Conservation (phyloP, 2,329 filamentous ascomycete species). For the Periglandula ipomoeae region DNA sequence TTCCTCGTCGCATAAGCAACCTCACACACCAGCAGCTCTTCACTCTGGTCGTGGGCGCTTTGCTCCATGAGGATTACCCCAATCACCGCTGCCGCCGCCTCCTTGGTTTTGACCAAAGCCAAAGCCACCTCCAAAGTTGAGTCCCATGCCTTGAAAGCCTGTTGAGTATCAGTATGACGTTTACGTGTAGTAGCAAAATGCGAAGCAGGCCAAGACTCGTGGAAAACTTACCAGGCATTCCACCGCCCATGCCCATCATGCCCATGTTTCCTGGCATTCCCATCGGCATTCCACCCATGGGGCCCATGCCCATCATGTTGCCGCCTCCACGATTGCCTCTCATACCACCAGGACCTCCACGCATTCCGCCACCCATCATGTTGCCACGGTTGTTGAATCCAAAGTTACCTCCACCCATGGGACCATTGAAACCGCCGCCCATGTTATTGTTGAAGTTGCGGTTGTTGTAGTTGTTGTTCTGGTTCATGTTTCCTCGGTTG, state of each 20-base stretch:
- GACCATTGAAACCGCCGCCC: conserved; percentile 39
- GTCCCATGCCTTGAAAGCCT: conserved; percentile 61
- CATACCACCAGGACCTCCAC: conserved; percentile 38
- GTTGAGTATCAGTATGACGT: conserved; percentile 14
- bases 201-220: neutral
- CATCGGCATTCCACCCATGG: conserved; percentile 40
- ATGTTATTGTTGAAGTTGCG: conserved; percentile 34
- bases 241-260: conserved; percentile 40
- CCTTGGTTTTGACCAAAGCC: conserved; percentile 47
- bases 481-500: conserved; percentile 39
- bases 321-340: conserved; percentile 40
- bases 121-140: conserved; percentile 65
- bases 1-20: neutral
- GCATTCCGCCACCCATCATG: conserved; percentile 35
- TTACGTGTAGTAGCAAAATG: too few relatives aligned
- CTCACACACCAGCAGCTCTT: conserved; percentile 7
- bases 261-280: conserved; percentile 51
- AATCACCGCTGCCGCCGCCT: conserved; percentile 42
- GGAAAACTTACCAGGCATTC: conserved; percentile 26
- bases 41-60: conserved; percentile 70
- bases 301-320: conserved; percentile 41
- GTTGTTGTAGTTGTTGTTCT: conserved; percentile 18
- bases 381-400: conserved; percentile 37
- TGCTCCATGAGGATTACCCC: conserved; percentile 73
- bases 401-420: conserved; percentile 43